Evolutionary conservation across 1,139 yeast species (phyloP), one percentile per base, ranked within the genome.

Genomic region (Lodderomyces metapsilosis): DNA sequence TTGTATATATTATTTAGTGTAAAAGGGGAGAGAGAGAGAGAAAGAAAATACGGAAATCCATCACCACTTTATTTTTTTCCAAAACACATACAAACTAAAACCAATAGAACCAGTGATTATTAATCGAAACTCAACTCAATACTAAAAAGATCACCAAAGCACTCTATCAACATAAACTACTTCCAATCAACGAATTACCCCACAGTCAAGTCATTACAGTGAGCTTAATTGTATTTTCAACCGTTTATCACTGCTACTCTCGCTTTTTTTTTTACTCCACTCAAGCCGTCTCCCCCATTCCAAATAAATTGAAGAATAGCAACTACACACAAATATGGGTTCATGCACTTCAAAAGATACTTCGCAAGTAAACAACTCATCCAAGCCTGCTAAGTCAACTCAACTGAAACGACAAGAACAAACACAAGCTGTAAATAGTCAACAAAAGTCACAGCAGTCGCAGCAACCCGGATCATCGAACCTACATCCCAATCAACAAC

Each of bases 271-370:
- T n/a, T n/a, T n/a, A n/a, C n/a, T n/a, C n/a, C n/a, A n/a, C n/a
- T n/a, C n/a, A n/a, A n/a, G n/a, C n/a, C n/a, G n/a, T n/a, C n/a
- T n/a, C n/a, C n/a, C n/a, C n/a, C n/a, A n/a, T n/a, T n/a, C n/a
- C n/a, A n/a, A n/a, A n/a, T n/a, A n/a, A n/a, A n/a, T n/a, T n/a
- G n/a, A n/a, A n/a, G n/a, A n/a, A n/a, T n/a, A n/a, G n/a, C n/a
- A n/a, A n/a, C n/a, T n/a, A n/a, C n/a, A n/a, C n/a, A n/a, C n/a
- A n/a, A 41, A 35, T 27, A 51, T 51, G 54, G 54, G 54, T 32
- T 51, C 48, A 12, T 51, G 54, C 38, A 39, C 50, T 21, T 51
- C 54, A 12, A 50, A 48, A 27, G 17, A 42, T 5, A 27, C 40
- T 8, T 23, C 44, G 30, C 34, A 39, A 21, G n/a, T 38, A 5